Conservation (phyloP, 2,329 filamentous ascomycete genomes). For the Fusarium nodosum region DNA sequence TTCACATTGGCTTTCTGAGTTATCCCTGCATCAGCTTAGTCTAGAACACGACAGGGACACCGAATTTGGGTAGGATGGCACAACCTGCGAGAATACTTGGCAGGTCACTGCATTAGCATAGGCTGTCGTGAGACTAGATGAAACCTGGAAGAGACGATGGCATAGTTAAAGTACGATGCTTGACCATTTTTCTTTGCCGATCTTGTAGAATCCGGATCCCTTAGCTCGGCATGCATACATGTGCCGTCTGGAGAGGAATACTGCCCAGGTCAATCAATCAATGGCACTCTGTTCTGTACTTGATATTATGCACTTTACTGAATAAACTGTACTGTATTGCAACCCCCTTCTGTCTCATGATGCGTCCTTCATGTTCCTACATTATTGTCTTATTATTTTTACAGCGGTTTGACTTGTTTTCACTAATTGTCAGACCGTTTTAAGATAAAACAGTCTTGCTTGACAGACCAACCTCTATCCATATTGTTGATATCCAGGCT, state of each 20-base stretch:
- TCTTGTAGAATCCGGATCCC: not conserved
- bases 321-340: not conserved
- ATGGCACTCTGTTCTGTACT: not conserved
- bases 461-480: not conserved
- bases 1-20: conserved; percentile 26
- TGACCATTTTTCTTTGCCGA: conserved; percentile 1
- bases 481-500: not conserved
- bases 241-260: not conserved
- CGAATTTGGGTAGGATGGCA: conserved; percentile 20
- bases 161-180: conserved; percentile 16
- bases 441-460: not conserved
- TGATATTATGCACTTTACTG: not conserved
- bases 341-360: not conserved
- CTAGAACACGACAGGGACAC: conserved; percentile 26
- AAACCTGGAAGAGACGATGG: conserved; percentile 17
- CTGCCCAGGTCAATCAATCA: not conserved
- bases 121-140: conserved; percentile 21
- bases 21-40: conserved; percentile 34
- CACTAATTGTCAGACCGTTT: too few species aligned
- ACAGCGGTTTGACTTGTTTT: too few species aligned
- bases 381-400: not conserved
- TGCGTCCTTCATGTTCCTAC: not conserved
- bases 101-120: conserved; percentile 15
- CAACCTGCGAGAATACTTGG: conserved; percentile 19
- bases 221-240: not conserved